These are phyloP conservation scores for Nannochloropsis salina DNA, from an alignment of 108 stramenopile genomes.

Conservation along the genomic window DNA sequence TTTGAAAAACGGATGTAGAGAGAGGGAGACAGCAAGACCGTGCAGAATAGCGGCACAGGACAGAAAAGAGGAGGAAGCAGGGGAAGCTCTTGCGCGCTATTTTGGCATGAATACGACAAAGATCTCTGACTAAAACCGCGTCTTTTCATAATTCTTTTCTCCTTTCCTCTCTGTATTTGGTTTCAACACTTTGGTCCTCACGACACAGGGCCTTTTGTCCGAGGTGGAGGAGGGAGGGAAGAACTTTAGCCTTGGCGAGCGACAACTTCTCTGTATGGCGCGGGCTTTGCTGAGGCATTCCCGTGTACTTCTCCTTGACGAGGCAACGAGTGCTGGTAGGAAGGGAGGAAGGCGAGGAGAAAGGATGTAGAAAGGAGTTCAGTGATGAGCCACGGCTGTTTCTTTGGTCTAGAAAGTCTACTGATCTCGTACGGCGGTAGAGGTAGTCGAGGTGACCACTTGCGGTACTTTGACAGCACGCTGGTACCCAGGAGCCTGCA, in stretches of 20 bases:
- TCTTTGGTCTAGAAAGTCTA: too few relatives aligned
- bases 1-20: neutral
- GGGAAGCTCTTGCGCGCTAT: too few relatives aligned
- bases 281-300: slow-evolving; percentile 68
- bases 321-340: slow-evolving; percentile 36
- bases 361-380: neutral
- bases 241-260: slow-evolving; percentile 87
- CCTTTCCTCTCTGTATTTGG: neutral
- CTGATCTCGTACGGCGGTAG: too few relatives aligned
- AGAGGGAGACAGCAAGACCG: too few relatives aligned
- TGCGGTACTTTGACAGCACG: too few relatives aligned
- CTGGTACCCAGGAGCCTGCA: too few relatives aligned
- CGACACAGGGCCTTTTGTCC: neutral
- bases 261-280: slow-evolving; percentile 90
- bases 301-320: slow-evolving; percentile 55
- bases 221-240: slow-evolving; percentile 73
- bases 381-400: too few relatives aligned
- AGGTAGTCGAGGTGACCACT: too few relatives aligned
- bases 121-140: too few relatives aligned
- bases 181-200: neutral
- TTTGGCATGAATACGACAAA: too few relatives aligned
- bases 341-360: neutral
- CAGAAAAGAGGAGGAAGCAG: too few relatives aligned
- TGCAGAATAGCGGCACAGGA: too few relatives aligned
- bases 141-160: neutral